Conservation (phyloP, 2,329 filamentous ascomycete species). For the Polychaeton citri region DNA sequence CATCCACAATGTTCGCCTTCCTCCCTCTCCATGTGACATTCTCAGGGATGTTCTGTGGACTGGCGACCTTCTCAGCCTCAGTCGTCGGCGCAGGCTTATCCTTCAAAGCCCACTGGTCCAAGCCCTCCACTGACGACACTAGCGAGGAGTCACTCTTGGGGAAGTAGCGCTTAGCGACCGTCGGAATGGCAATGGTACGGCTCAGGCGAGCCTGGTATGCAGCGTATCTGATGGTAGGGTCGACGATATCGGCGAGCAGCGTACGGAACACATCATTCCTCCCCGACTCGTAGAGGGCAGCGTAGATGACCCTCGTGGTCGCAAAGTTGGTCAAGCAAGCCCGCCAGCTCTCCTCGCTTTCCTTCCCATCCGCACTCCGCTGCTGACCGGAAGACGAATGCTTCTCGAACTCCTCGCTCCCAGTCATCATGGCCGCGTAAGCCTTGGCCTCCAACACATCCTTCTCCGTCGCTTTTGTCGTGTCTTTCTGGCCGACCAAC, state of each 20-base stretch:
- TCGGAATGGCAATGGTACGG: slow-evolving; percentile 66
- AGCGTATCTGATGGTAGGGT: slow-evolving; percentile 87
- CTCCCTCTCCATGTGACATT: slow-evolving; percentile 76
- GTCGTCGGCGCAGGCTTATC: slow-evolving; percentile 29
- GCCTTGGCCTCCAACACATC: slow-evolving; percentile 78
- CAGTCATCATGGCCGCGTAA: slow-evolving; percentile 64
- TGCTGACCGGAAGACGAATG: slow-evolving; percentile 36
- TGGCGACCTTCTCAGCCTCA: slow-evolving; percentile 12
- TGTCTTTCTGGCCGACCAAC: slow-evolving; percentile 40
- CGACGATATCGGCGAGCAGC: slow-evolving; percentile 69
- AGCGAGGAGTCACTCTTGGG: slow-evolving; percentile 50
- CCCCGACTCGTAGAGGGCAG: slow-evolving; percentile 51
- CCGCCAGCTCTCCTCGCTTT: slow-evolving; percentile 51
- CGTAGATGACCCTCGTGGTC: slow-evolving; percentile 69
- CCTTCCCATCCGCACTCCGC: slow-evolving; percentile 22
- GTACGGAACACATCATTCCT: slow-evolving; percentile 76
- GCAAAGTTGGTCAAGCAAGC: slow-evolving; percentile 63
- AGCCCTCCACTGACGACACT: slow-evolving; percentile 51
- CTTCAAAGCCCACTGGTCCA: slow-evolving; percentile 56
- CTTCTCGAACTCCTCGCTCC: slow-evolving; percentile 74
- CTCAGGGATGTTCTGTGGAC: slow-evolving; percentile 43
- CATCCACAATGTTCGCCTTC: slow-evolving; percentile 81
- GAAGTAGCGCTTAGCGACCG: slow-evolving; percentile 69
- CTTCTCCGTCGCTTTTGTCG: slow-evolving; percentile 50
- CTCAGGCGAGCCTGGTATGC: slow-evolving; percentile 85